A percentile compares a stretch with the other conserved stretches of the same genome.
Evolutionary conservation across 164 flowering plant genomes (phyloP).

Genomic region (Dillenia suffruticosa): DNA sequence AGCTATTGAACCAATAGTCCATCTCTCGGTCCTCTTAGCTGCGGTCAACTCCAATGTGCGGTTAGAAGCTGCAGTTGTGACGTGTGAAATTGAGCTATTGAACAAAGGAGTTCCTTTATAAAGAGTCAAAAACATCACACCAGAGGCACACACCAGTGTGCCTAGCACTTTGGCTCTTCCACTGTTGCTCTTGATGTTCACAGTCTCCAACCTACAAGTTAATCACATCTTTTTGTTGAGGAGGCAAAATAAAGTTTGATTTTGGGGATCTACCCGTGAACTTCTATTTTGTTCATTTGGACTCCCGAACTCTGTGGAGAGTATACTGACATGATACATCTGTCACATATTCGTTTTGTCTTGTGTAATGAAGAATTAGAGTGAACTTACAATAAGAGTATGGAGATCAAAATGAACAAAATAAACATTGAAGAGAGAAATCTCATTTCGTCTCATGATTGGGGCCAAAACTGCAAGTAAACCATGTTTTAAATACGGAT

Average conservation of each 20-base stretch:
- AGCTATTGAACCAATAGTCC: constrained; percentile 55
- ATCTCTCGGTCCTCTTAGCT: constrained; percentile 21
- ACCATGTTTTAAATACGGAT: constrained; percentile 3
- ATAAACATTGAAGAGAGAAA: too few species aligned
- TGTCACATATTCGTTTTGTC: too few species aligned
- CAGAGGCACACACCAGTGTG: constrained; percentile 48
- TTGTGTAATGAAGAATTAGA: too few species aligned
- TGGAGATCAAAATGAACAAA: too few species aligned
- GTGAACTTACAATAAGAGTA: too few species aligned
- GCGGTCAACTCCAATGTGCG: constrained; percentile 5
- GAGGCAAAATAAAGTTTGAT: background rate
- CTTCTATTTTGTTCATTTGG: too few species aligned
- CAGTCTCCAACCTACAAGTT: constrained; percentile 54
- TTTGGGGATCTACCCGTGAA: too few species aligned
- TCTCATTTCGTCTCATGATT: too few species aligned
- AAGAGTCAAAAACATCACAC: constrained; percentile 62
- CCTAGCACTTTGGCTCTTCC: constrained; percentile 77
- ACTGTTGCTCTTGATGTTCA: constrained; percentile 43
- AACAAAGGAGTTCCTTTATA: constrained; percentile 62
- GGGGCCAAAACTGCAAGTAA: too few species aligned
- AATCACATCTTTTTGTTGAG: background rate
- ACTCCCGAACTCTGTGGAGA: too few species aligned
- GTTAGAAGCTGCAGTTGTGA: constrained; percentile 5
- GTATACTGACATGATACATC: too few species aligned
- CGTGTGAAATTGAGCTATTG: constrained; percentile 13